A percentile compares a stretch with the other conserved stretches of the same genome.
phyloP scores from a whole-genome alignment of 2,329 filamentous ascomycete species.

The Trichoderma sp. region DNA sequence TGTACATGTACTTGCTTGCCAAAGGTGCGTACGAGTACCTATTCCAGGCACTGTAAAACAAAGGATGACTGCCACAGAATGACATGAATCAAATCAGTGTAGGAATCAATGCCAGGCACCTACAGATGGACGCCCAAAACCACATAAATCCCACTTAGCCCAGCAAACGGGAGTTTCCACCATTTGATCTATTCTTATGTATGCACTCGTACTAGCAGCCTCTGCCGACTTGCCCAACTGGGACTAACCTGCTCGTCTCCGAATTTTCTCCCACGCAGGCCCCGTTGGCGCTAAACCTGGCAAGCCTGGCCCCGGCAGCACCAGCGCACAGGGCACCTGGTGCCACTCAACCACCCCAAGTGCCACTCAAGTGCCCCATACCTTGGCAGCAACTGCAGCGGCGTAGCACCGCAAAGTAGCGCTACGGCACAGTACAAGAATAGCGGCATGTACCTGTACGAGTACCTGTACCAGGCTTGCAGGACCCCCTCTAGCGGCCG shows the following conservation, averaged over 20 bases:
- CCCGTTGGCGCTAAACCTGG: slow-evolving; percentile 10
- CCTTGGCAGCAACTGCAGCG: background rate
- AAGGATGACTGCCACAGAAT: background rate
- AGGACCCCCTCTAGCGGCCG: slow-evolving; percentile 6
- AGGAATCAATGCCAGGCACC: background rate
- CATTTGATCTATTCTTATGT: background rate
- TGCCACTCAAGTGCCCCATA: background rate
- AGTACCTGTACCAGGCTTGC: background rate
- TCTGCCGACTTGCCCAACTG: slow-evolving; percentile 14
- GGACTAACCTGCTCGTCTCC: slow-evolving; percentile 9
- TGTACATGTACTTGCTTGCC: background rate
- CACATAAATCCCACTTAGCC: background rate
- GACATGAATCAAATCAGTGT: background rate
- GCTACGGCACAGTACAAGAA: background rate
- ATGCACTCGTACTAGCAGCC: background rate
- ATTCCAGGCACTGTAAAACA: background rate
- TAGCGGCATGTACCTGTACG: slow-evolving; percentile 4
- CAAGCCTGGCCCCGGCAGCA: slow-evolving; percentile 11
- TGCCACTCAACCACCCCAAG: background rate
- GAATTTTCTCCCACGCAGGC: slow-evolving; percentile 5
- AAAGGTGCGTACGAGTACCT: background rate
- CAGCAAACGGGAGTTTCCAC: background rate
- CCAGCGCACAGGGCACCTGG: slow-evolving; percentile 9
- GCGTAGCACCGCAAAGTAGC: background rate
- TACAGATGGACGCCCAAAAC: background rate